Base-by-base conservation (phyloP, 768 basidiomycete genomes). In the Kwoniella heveanensis region DNA sequence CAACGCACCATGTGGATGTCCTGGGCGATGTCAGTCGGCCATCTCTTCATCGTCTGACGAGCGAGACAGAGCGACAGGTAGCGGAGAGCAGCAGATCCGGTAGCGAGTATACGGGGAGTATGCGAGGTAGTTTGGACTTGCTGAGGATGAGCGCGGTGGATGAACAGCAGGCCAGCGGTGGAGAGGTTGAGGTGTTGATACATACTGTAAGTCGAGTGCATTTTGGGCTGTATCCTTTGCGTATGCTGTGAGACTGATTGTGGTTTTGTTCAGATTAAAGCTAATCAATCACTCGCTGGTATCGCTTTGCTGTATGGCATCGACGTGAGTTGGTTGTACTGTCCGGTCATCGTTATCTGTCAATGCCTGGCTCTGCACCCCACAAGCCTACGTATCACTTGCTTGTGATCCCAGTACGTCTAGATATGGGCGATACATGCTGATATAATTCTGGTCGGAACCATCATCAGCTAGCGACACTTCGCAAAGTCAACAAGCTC, bases 291-390 rank as follows among this genome's bases (percentile, higher is more conserved):
- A 10, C 82, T 97, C 29, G 86, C 92, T 17, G 89, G 91, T 26
- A 88, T 98, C 13, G 87, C 95, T 0, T 83, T 98, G 53, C 91
- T 88, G 71, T 96, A 97, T 78, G 91, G 91, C 1, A 88, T 95
- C 57, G 85, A 88, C 19, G 83, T 96, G 53, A 58, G 79, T 69
- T 32, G 32, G 32, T 13, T 6, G 12, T 1, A 13, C 5, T 6
- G 32, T 13, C 32, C 13, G 32, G 32, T 32, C 32, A 32, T 13
- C 32, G 32, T 32, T 32, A n/a, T n/a, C n/a, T n/a, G n/a, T n/a
- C n/a, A n/a, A n/a, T n/a, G n/a, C n/a, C n/a, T n/a, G n/a, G n/a
- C n/a, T n/a, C n/a, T n/a, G n/a, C n/a, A n/a, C n/a, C 22, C 19
- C 1, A 13, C 46, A 30, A 24, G 15, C 12, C 12, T 46, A 19